Evolutionary conservation across 164 flowering plant genomes (phyloP), one percentile per base, ranked within the genome.

Genomic region (Aristolochia contorta): DNA sequence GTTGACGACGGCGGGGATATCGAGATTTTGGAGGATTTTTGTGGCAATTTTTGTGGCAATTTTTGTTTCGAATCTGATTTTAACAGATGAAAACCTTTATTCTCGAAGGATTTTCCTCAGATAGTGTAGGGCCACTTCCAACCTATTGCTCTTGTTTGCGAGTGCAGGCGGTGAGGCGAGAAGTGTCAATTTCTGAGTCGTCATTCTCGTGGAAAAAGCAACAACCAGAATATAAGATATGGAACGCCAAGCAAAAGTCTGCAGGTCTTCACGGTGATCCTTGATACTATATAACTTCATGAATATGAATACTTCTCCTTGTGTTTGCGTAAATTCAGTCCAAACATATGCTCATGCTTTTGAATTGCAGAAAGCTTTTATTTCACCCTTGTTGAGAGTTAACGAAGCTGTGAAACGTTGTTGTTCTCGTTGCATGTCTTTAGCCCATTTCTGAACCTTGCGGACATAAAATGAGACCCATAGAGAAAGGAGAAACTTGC

Each of bases 111-210:
- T 56, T 12, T 20, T 52, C 14, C 8, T 52, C 7, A 20, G 9
- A 21, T 21, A 3, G 20, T 52, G 16, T 20, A 16, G 12, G 5
- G 23, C 7, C 27, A 10, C 15, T 23, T 22, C 16, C 18, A 53
- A 49, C 19, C 7, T 8, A 53, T 5, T 53, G 56, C 54, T 53
- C 22, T 37, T n/a, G 5, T 62, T 41, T 32, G 4, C 20, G 20
- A 16, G 41, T 62, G 47, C 58, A 62, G 65, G 58, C 49, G 10
- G 25, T 62, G 22, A 55, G 33, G 51, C 16, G 49, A 21, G 65
- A 54, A 16, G 37, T 46, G 13, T 37, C 49, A n/a, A 30, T 33
- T 41, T 47, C 62, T 16, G 50, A 54, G 12, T 18, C 12, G 20
- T 37, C 27, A 8, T 23, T 24, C n/a, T 37, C 47, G 21, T 60